Conservation (phyloP, 805 yeast genomes). For the Candida nanaspora region DNA sequence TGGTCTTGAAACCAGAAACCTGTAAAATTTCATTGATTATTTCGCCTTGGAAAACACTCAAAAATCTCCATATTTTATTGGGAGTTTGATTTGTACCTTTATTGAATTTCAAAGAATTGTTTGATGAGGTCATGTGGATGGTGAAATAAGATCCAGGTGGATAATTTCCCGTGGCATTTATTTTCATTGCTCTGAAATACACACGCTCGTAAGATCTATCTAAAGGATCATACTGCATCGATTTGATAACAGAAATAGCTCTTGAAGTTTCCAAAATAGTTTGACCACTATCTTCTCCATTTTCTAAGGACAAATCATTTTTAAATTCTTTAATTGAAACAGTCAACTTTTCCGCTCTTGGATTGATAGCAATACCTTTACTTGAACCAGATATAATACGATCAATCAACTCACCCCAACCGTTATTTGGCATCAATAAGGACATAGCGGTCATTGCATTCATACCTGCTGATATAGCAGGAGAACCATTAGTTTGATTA, state of each 20-base stretch:
- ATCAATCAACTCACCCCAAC: conserved; percentile 86
- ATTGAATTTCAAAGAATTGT: conserved; percentile 46
- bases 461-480: conserved; percentile 22
- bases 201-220: conserved; percentile 54
- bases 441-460: conserved; percentile 28
- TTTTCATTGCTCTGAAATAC: conserved; percentile 51
- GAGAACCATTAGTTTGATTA: conserved; percentile 7
- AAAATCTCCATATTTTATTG: conserved; percentile 55
- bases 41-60: conserved; percentile 68
- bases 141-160: conserved; percentile 39
- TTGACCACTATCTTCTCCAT: conserved; percentile 4
- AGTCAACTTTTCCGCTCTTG: conserved; percentile 66
- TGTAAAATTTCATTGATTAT: conserved; percentile 64
- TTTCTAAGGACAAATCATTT: conserved; percentile 26
- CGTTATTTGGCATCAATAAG: conserved; percentile 41
- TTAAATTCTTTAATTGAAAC: conserved; percentile 70
- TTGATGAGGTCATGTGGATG: conserved; percentile 46
- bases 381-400: conserved; percentile 69
- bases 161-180: conserved; percentile 16
- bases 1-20: conserved; percentile 48
- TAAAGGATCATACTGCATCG: conserved; percentile 57
- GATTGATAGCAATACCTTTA: conserved; percentile 73
- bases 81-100: conserved; percentile 59
- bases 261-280: conserved; percentile 22
- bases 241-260: conserved; percentile 59